A percentile compares a stretch with the other conserved stretches of the same genome.
Evolutionary conservation across 441 rosid species (phyloP).

Genomic region (Breynia disticha): DNA sequence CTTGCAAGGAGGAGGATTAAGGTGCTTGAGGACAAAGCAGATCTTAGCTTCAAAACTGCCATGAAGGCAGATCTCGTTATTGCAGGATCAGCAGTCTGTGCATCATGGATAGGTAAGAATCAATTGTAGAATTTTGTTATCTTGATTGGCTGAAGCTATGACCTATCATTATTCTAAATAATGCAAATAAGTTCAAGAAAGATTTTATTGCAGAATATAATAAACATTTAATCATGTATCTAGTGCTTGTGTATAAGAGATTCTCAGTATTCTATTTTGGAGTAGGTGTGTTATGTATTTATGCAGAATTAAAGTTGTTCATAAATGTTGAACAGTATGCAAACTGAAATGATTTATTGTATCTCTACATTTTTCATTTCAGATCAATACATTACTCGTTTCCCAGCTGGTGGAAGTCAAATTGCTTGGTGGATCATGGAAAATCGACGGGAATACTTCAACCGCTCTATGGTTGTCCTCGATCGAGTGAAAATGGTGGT

Average conservation of each 20-base stretch:
- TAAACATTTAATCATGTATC: too few species aligned
- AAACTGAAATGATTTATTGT: not conserved
- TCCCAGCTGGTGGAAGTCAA: conserved; percentile 94
- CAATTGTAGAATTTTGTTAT: not conserved
- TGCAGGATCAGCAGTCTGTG: conserved; percentile 98
- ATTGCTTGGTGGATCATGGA: conserved; percentile 99
- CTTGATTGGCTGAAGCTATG: not conserved
- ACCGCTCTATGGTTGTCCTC: conserved; percentile 66
- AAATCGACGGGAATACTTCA: conserved; percentile 86
- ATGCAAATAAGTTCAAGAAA: too few species aligned
- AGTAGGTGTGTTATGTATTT: too few species aligned
- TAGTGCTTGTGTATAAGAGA: too few species aligned
- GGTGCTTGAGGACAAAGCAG: conserved; percentile 87
- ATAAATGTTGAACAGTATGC: conserved; percentile 1
- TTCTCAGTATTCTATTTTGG: too few species aligned
- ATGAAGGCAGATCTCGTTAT: conserved; percentile 93
- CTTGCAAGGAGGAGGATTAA: conserved; percentile 79
- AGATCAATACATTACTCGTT: conserved; percentile 81
- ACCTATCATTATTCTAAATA: too few species aligned
- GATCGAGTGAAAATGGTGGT: conserved; percentile 74
- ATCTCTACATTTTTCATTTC: conserved; percentile 17
- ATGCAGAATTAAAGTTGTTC: not conserved
- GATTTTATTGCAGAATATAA: too few species aligned
- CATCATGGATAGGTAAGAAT: conserved; percentile 83
- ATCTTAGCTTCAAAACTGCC: conserved; percentile 82